These are phyloP conservation scores for Quercus suber DNA, from an alignment of 306 rosid genomes.

Conservation along the genomic window DNA sequence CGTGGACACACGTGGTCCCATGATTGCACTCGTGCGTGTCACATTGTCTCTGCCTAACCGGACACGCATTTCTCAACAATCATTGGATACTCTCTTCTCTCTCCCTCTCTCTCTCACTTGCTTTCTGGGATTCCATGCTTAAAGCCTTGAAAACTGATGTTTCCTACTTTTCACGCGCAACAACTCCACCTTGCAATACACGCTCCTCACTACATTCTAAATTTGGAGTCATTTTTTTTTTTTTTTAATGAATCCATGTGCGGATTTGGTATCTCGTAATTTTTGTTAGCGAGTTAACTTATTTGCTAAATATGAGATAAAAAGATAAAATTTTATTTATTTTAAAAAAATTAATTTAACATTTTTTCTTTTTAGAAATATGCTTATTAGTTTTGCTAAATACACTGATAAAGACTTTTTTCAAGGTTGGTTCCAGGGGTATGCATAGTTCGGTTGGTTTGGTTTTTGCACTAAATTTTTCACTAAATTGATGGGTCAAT, in stretches of 20 bases:
- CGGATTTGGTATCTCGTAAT: too few species aligned
- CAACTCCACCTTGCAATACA: not conserved
- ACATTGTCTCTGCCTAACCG: slow-evolving; percentile 42
- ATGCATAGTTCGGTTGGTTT: too few species aligned
- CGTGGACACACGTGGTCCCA: slow-evolving; percentile 68
- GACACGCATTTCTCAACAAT: slow-evolving; percentile 52
- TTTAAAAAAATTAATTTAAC: too few species aligned
- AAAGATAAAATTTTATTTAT: too few species aligned
- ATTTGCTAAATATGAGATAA: too few species aligned
- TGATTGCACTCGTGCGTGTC: slow-evolving; percentile 71
- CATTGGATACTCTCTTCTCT: slow-evolving; percentile 42
- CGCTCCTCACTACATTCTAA: not conserved
- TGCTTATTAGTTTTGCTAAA: too few species aligned
- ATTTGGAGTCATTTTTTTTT: not conserved
- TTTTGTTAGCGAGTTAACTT: too few species aligned
- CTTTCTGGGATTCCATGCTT: not conserved
- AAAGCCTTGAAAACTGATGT: not conserved
- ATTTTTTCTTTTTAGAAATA: too few species aligned
- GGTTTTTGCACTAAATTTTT: too few species aligned
- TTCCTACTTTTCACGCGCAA: slow-evolving; percentile 8
- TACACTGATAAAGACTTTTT: too few species aligned
- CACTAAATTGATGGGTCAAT: too few species aligned
- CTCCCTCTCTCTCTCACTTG: not conserved
- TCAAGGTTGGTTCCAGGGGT: too few species aligned
- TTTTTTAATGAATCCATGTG: not conserved